These are phyloP conservation scores for Acacia concinna DNA, from an alignment of 331 rosid genomes.

Conservation along the genomic window DNA sequence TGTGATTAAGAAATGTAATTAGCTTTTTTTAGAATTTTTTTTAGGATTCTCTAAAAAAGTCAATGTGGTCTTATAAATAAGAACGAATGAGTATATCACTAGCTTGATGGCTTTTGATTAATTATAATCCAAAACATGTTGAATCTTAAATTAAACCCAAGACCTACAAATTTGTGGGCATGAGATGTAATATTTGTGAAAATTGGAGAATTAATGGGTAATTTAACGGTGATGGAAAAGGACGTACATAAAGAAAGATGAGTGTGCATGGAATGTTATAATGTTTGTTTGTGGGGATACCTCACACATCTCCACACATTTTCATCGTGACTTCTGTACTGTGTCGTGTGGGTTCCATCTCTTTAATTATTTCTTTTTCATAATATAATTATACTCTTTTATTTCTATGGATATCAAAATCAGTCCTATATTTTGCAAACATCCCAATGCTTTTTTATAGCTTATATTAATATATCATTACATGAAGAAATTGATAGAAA, in stretches of 20 bases:
- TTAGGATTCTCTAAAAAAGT: too few relatives aligned
- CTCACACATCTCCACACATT: background rate
- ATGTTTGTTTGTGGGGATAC: background rate
- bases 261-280: slow-evolving; percentile 43
- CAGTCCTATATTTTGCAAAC: background rate
- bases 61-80: too few relatives aligned
- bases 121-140: background rate
- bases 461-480: background rate
- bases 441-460: background rate
- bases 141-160: background rate
- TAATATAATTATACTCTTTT: background rate
- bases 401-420: background rate
- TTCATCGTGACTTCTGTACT: background rate
- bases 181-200: background rate
- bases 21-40: too few relatives aligned
- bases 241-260: slow-evolving; percentile 29
- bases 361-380: background rate
- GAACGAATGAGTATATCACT: too few relatives aligned
- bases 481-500: background rate
- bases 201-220: slow-evolving; percentile 2
- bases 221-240: background rate
- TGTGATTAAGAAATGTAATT: too few relatives aligned
- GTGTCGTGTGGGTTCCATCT: background rate
- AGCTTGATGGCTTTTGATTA: too few relatives aligned
- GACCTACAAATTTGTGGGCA: background rate